These are phyloP conservation scores for Oxyria digyna DNA, from an alignment of 148 eudicot genomes.

Conservation along the genomic window DNA sequence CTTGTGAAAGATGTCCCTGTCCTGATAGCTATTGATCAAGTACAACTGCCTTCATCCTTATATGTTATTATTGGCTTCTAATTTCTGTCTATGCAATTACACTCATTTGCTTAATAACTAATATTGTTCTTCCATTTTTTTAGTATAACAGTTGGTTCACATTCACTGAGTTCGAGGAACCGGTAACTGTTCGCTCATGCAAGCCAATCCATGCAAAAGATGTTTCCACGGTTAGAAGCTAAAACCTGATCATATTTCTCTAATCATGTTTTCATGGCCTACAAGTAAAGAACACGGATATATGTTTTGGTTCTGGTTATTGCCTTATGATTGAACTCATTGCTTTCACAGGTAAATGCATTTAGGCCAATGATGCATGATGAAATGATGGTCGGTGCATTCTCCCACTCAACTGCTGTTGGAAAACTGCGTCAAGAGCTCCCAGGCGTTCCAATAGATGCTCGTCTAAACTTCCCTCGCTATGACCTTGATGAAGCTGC, in stretches of 20 bases:
- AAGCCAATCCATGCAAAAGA: constrained; percentile 78
- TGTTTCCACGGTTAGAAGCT: constrained; percentile 55
- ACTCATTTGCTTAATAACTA: background rate
- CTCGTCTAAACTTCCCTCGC: constrained; percentile 61
- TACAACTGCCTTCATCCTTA: constrained; percentile 17
- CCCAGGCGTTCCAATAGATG: constrained; percentile 74
- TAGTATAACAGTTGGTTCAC: constrained; percentile 98
- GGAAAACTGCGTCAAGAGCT: constrained; percentile 81
- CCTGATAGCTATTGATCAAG: constrained; percentile 85
- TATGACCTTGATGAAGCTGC: constrained; percentile 85
- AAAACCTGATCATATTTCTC: background rate
- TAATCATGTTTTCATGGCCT: background rate
- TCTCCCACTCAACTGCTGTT: constrained; percentile 95
- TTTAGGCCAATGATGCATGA: constrained; percentile 84
- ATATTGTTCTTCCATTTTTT: constrained; percentile 3
- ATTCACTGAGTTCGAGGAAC: constrained; percentile 65
- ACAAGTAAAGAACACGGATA: background rate
- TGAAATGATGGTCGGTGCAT: constrained; percentile 98
- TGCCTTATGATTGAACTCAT: background rate
- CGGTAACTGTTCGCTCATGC: constrained; percentile 64
- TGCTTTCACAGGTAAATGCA: constrained; percentile 56
- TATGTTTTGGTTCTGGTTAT: constrained; percentile 1
- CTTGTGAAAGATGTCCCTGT: constrained; percentile 71
- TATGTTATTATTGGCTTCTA: background rate
- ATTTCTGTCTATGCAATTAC: background rate